Conservation (phyloP, 2,329 filamentous ascomycete genomes). For the Didymellaceae sp. region DNA sequence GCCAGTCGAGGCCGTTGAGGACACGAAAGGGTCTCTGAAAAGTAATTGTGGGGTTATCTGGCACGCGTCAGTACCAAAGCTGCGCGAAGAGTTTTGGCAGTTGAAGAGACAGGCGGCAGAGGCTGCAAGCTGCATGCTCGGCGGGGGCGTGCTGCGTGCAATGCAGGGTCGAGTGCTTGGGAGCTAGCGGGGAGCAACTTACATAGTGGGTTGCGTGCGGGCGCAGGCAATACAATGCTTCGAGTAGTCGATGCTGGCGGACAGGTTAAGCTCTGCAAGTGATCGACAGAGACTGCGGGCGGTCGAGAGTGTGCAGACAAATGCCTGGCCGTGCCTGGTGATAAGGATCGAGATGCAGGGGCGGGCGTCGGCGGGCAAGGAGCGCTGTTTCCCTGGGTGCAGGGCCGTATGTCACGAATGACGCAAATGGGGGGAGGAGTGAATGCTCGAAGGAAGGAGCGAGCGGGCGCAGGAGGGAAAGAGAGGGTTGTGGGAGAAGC, state of each 20-base stretch:
- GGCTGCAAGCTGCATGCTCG: conserved; percentile 18
- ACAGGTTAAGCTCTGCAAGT: conserved; percentile 38
- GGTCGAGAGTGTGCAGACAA: conserved; percentile 22
- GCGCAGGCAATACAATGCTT: conserved; percentile 37
- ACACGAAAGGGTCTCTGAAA: conserved; percentile 31
- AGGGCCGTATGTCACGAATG: conserved; percentile 36
- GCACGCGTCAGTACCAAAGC: conserved; percentile 25
- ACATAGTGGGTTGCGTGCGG: conserved; percentile 34
- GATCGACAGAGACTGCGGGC: conserved; percentile 31
- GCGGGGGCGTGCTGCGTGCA: conserved; percentile 21
- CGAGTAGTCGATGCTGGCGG: conserved; percentile 38
- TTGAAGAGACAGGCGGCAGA: conserved; percentile 13
- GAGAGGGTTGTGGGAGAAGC: conserved; percentile 22
- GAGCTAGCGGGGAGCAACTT: conserved; percentile 38
- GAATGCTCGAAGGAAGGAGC: conserved; percentile 49
- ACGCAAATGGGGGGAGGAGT: conserved; percentile 40
- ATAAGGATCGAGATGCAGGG: conserved; percentile 47
- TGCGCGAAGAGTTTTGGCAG: not conserved
- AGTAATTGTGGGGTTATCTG: conserved; percentile 36
- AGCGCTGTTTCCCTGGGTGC: conserved; percentile 47
- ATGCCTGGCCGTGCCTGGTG: conserved; percentile 29
- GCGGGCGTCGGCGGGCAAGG: conserved; percentile 44
- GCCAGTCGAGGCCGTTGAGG: conserved; percentile 27
- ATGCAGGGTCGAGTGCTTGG: conserved; percentile 31
- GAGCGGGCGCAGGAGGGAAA: conserved; percentile 37